Base-by-base conservation (phyloP, 768 basidiomycete genomes). In the Sarcodon sp. region DNA sequence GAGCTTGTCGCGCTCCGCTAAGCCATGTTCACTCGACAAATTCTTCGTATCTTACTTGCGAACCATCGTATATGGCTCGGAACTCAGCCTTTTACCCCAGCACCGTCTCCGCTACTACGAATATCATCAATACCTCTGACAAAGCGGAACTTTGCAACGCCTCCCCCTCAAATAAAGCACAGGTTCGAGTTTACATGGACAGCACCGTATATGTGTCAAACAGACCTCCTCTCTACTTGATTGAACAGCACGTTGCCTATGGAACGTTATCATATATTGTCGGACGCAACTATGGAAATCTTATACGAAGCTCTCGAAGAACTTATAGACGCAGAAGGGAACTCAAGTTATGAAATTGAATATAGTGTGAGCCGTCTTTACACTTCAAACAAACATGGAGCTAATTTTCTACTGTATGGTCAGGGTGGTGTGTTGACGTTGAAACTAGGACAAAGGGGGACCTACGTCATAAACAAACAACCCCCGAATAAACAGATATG, bases 401-500 rank as follows among this genome's bases (percentile, higher is more conserved):
- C 27, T 7, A 9, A 33, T 44, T 45, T 0, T 16, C 35, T 15
- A 16, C 36, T 15, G 43, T 38, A 35, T 39, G 16, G 32, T n/a
- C 61, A 94, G 92, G 81, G 83, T 57, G 92, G 92, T n/a, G 92
- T 96, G 32, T 62, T 96, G 33, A 96, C 91, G 1, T 75, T 94
- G 39, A 71, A 69, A 44, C 70, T 93, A 12, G 90, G 82, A 32
- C 66, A 71, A 36, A 67, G 80, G 48, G 90, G 89, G 11, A 94
- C 87, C 9, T 96, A 94, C 66, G 92, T 94, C 31, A 83, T 96
- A 65, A 96, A 96, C 66, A 96, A 94, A 69, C 92, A 96, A 61
- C 92, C 92, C 9, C 92, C 92, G 6, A 96, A 96, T 61, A 90
- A 90, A 66, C 92, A 96, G 60, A 94, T 96, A 55, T 96, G 92